Percentiles rank a stretch among this genome's conserved stretches.
These are phyloP conservation scores for Linderniella brevidens DNA, from an alignment of 257 asterid genomes.

Conservation along the genomic window DNA sequence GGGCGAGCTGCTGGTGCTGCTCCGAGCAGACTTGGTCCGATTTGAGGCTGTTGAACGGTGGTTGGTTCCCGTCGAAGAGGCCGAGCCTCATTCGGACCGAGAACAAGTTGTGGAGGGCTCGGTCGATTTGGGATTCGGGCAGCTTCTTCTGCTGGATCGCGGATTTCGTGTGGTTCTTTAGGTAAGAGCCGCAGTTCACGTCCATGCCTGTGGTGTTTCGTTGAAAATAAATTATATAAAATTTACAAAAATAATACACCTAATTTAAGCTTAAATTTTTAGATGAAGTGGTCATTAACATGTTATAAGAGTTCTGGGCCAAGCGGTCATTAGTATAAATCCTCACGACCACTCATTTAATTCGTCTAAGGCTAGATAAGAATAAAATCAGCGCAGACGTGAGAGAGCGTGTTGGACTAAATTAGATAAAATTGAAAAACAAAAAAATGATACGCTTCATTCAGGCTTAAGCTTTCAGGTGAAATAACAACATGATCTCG, in stretches of 20 bases:
- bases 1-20: slow-evolving; percentile 50
- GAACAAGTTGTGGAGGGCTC: slow-evolving; percentile 76
- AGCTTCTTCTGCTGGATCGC: slow-evolving; percentile 45
- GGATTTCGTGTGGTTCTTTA: slow-evolving; percentile 49
- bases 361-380: too few species aligned
- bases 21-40: slow-evolving; percentile 43
- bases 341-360: too few species aligned
- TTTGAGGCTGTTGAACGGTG: slow-evolving; percentile 35
- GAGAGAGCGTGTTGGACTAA: too few species aligned
- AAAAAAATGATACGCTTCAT: too few species aligned
- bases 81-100: slow-evolving; percentile 71
- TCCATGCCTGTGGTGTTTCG: slow-evolving; percentile 57
- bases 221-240: neutral
- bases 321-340: too few species aligned
- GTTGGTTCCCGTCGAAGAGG: slow-evolving; percentile 56
- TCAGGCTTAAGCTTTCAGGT: too few species aligned
- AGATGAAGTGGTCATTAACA: too few species aligned
- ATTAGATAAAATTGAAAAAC: too few species aligned
- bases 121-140: slow-evolving; percentile 27
- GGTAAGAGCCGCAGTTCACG: slow-evolving; percentile 56
- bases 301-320: too few species aligned
- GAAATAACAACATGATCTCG: too few species aligned
- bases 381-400: too few species aligned
- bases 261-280: too few species aligned
- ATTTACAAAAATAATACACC: neutral